Percentiles rank a stretch among this genome's conserved stretches.
Evolutionary conservation across 2,329 filamentous ascomycete genomes (phyloP).

Genomic region (Bipolaris bicolor): DNA sequence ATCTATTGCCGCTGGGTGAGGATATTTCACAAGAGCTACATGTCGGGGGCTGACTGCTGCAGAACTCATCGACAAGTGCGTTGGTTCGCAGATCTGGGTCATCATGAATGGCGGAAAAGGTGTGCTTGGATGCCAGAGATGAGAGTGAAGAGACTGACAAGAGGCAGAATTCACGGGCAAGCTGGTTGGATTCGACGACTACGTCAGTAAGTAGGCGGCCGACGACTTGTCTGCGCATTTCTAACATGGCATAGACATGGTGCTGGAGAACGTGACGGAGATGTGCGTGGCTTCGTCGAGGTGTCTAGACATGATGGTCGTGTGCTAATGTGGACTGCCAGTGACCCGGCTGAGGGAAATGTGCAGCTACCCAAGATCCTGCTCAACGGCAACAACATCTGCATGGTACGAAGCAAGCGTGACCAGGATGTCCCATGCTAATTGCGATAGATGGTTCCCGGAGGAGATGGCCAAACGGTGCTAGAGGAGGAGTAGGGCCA

Average conservation of each 20-base stretch:
- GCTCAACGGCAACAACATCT: constrained; percentile 97
- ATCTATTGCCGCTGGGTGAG: constrained; percentile 42
- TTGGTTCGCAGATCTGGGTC: constrained; percentile 97
- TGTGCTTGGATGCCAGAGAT: constrained; percentile 47
- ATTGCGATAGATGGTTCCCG: constrained; percentile 42
- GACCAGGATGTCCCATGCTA: constrained; percentile 7
- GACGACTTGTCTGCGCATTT: neutral
- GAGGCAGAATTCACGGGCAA: constrained; percentile 89
- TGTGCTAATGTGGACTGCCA: constrained; percentile 49
- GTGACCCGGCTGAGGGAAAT: constrained; percentile 84
- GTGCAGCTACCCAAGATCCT: constrained; percentile 93
- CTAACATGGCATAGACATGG: constrained; percentile 76
- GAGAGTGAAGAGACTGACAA: constrained; percentile 10
- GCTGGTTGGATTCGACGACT: constrained; percentile 95
- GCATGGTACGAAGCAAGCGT: constrained; percentile 74
- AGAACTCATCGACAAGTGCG: constrained; percentile 99
- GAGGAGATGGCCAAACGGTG: constrained; percentile 40
- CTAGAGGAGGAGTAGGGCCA: constrained; percentile 32
- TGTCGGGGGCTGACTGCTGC: constrained; percentile 27
- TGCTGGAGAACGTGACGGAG: constrained; percentile 95
- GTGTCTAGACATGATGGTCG: neutral
- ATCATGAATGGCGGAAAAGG: constrained; percentile 99
- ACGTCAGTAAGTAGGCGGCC: constrained; percentile 82
- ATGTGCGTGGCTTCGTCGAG: constrained; percentile 65
- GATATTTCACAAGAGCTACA: neutral